phyloP scores from a whole-genome alignment of 441 rosid genomes.

The Eugenia klotzschiana region DNA sequence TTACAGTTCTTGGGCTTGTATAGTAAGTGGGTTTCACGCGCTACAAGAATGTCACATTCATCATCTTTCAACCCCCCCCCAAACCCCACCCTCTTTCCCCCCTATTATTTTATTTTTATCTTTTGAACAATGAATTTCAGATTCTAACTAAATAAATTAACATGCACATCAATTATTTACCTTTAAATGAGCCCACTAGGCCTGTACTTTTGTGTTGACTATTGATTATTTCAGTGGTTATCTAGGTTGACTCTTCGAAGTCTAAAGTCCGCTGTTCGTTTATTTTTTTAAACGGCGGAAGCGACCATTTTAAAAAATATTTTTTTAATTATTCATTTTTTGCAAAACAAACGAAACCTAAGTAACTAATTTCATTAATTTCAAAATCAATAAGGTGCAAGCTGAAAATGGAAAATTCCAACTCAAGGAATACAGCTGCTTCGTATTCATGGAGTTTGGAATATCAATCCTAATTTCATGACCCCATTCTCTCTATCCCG shows the following conservation, averaged over 20 bases:
- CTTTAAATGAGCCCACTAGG: not conserved
- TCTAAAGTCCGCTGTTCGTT: fast-evolving
- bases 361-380: not conserved
- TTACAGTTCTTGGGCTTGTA: not conserved
- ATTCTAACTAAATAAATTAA: not conserved
- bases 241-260: not conserved
- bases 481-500: not conserved
- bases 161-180: not conserved
- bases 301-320: not conserved
- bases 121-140: not conserved
- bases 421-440: not conserved
- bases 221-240: not conserved
- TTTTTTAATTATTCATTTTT: not conserved
- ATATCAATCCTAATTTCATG: not conserved
- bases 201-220: not conserved
- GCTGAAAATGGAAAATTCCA: not conserved
- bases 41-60: not conserved
- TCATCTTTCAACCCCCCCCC: not conserved
- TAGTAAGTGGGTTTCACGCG: not conserved
- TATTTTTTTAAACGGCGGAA: not conserved
- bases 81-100: too few species aligned
- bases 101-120: too few species aligned
- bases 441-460: not conserved
- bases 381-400: not conserved
- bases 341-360: too few species aligned